Evolutionary conservation across 2,329 filamentous ascomycete genomes (phyloP).

Genomic region (Geoglossum cookeanum): DNA sequence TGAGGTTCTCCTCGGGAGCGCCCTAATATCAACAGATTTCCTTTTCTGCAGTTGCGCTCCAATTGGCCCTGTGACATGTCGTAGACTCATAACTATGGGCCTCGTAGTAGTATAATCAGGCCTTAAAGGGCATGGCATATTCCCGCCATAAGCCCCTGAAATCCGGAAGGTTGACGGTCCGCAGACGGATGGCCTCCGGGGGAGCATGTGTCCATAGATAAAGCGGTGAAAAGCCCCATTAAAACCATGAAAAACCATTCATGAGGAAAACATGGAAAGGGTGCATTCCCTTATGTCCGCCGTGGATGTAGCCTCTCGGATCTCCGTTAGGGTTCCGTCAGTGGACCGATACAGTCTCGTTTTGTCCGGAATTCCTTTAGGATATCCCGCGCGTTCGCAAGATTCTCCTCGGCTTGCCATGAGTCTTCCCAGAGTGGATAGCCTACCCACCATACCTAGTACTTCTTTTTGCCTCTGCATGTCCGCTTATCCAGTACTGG

Average conservation of each 20-base stretch:
- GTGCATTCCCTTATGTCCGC: not conserved
- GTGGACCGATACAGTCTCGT: not conserved
- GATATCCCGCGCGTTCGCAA: not conserved
- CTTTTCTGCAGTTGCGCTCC: no score
- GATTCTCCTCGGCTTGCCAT: conserved; percentile 4
- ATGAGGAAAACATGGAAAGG: not conserved
- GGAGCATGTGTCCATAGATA: no score
- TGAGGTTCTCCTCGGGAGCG: no score
- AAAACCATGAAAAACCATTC: not conserved
- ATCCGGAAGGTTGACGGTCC: no score
- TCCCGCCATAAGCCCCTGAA: no score
- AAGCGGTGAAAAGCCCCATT: not conserved
- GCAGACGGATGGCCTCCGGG: no score
- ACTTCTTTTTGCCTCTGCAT: conserved; percentile 3
- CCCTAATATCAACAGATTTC: no score
- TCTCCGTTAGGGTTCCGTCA: not conserved
- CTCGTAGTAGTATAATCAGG: no score
- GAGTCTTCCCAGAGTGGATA: conserved; percentile 1
- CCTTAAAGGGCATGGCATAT: no score
- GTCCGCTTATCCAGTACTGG: not conserved
- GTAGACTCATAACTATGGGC: no score
- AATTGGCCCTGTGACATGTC: no score
- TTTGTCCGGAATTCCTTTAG: not conserved
- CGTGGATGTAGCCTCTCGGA: no score
- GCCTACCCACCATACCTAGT: conserved; percentile 7